Evolutionary conservation across 306 rosid species (phyloP), one percentile per base, ranked within the genome.

Genomic region (Pueraria montana): DNA sequence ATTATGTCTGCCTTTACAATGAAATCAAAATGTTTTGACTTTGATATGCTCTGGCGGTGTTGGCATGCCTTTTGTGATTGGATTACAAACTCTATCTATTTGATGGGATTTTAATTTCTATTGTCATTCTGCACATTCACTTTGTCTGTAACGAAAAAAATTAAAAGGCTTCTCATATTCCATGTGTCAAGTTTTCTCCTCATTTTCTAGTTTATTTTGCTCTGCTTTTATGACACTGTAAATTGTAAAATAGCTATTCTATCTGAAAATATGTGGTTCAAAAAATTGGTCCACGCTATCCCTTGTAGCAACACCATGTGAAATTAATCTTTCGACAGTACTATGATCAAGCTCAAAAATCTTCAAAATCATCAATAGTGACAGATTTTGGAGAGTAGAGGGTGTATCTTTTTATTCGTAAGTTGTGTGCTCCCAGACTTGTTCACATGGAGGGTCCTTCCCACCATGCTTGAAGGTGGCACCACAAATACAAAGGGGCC

Each of bases 391-490:
- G 34, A 27, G 16, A 26, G 16, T n/a, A 16, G 20, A 26, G 49
- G 26, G 0, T 27, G 72, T 27, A 5, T 13, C 46, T 17, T 59
- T 38, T 11, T 13, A 27, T 18, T 24, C 40, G 27, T 2, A 70
- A 53, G 63, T 9, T 27, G 62, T 56, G 68, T 17, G 21, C 36
- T 58, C 20, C 26, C 1, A 32, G 55, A 68, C 38, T 68, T 45
- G 27, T 32, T 59, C 86, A 83, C 83, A 77, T 83, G 86, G 86
- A 59, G 79, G 86, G 79, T 6, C 58, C 83, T 48, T 83, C 18
- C 4, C 58, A 59, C 64, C 34, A 49, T 43, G 74, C n/a, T 77
- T 45, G 65, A 58, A 48, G 59, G 64, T 36, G 55, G 52, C 43
- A 30, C 48, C 58, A 40, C 32, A 80, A 53, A 24, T 21, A 58